Evolutionary conservation across 1,284 basidiomycete genomes (phyloP), one percentile per base, ranked within the genome.

Genomic region (Athelia sp.): DNA sequence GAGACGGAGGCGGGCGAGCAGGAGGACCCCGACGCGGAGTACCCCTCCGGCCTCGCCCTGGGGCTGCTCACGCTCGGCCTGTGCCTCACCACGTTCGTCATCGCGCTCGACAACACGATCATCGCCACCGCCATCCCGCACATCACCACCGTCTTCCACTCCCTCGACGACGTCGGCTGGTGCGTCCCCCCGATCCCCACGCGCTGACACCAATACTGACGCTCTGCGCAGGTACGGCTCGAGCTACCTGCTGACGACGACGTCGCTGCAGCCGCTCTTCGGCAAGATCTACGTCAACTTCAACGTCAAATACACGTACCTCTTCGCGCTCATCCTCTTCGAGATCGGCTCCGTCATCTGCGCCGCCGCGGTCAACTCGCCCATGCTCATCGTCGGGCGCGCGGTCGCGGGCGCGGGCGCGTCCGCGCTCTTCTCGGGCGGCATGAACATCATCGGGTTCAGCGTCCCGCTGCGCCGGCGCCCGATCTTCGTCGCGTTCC

Each of bases 331-430:
- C 19, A 34, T 61, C 43, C 51, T 67, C 47, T 71, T 70, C 48
- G 68, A 69, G 21, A 48, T n/a, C n/a, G n/a, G n/a, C n/a, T n/a
- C n/a, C n/a, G n/a, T n/a, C n/a, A n/a, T n/a, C n/a, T n/a, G n/a
- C 50, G 53, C 68, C 29, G 69, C 71, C 10, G 71, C 76, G 1
- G 66, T 66, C 1, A 65, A 46, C 43, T 74, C 76, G 59, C 58
- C 65, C 13, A 66, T 73, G 23, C 58, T 75, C 47, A 73, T 74
- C 46, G 54, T 74, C 19, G 72, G 71, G n/a, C 65, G 76, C 24
- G 75, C 73, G 0, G 55, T 78, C 36, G 68, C 74, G 0, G 75
- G 76, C 29, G 58, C 72, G 3, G 76, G 75, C 9, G 75, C 72
- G 0, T 70, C 71, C 0, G 76, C 75, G 4, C 71, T 78, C 54